Base-by-base conservation (phyloP, 2,329 filamentous ascomycete genomes). In the Fusarium brevicatenulatum region DNA sequence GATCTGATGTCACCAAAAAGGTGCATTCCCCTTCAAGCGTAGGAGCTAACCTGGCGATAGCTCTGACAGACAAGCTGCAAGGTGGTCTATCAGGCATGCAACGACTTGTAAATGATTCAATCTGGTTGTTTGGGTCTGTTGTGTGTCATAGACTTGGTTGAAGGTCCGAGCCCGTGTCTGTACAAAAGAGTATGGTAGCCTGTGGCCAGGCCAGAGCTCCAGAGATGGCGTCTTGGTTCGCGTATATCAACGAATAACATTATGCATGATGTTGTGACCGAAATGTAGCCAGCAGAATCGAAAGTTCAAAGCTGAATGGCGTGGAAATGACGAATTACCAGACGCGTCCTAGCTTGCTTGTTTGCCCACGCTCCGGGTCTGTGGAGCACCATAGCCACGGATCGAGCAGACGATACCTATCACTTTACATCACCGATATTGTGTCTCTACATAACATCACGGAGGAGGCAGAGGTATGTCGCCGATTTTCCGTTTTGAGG, bases 341-440 rank as follows among this genome's bases (percentile, higher is more conserved):
- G 30, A 58, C 37, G 25, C 58, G 58, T 68, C 42, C 60, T 68
- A 60, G 63, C 64, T 67, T 58, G 49, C 40, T 63, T 58, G 52
- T 67, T 68, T 72, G 68, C 58, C 76, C 74, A 77, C 57, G 50
- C 57, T 74, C 75, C 75, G 68, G 75, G 72, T 71, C 39, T 63
- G 42, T 77, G 76, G 76, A 65, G 68, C 63, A 59, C 40, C 63
- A 56, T 58, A 53, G 46, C 52, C 34, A 58, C 37, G 61, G 71
- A 62, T 63, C 40, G 62, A 65, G 59, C 25, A 47, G 66, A 47
- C 53, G 60, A 52, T 46, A 67, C 57, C 58, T 50, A 67, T 57
- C 53, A 43, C 42, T 56, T 37, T 42, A 59, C 30, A 36, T 43
- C 37, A 46, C 23, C 34, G 42, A 63, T 52, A 40, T 25, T 25